Conservation (phyloP, 1,284 basidiomycete genomes). For the Bondarzewia mesenterica region DNA sequence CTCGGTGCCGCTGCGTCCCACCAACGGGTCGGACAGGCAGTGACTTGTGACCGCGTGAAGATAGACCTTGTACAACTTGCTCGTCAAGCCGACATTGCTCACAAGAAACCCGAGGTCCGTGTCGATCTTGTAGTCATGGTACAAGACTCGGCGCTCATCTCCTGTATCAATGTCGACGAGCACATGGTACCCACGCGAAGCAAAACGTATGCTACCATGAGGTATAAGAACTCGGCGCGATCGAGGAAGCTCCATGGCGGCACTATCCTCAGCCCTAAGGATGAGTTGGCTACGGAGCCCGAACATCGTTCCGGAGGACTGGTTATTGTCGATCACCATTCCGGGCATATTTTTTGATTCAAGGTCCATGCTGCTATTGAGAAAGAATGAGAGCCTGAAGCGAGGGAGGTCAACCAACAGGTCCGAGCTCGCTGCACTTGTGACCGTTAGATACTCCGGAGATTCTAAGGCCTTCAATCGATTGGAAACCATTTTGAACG, state of each 20-base stretch:
- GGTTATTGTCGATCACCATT: constrained; percentile 26
- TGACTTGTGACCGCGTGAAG: constrained; percentile 38
- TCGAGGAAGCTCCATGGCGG: constrained; percentile 6
- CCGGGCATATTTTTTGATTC: constrained; percentile 28
- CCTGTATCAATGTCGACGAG: constrained; percentile 9
- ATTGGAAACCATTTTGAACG: constrained; percentile 23
- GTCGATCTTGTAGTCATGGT: constrained; percentile 30
- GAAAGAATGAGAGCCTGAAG: constrained; percentile 29
- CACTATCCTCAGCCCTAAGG: constrained; percentile 19
- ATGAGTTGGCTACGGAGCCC: constrained; percentile 33
- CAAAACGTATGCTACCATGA: constrained; percentile 19
- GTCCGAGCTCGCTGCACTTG: background rate
- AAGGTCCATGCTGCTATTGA: constrained; percentile 18
- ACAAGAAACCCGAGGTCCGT: constrained; percentile 28
- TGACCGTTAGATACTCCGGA: constrained; percentile 8
- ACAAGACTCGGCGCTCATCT: constrained; percentile 3
- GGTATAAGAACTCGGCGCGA: constrained; percentile 28
- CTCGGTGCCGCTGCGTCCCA: constrained; percentile 34
- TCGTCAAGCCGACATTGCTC: constrained; percentile 23
- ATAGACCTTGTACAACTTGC: constrained; percentile 31
- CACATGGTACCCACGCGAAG: constrained; percentile 5
- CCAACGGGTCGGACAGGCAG: constrained; percentile 36
- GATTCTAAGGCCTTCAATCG: constrained; percentile 25
- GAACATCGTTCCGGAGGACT: constrained; percentile 29
- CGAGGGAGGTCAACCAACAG: constrained; percentile 21